A percentile compares a stretch with the other conserved stretches of the same genome.
Conservation (phyloP, 345 rosid species). For the Salix brachista region DNA sequence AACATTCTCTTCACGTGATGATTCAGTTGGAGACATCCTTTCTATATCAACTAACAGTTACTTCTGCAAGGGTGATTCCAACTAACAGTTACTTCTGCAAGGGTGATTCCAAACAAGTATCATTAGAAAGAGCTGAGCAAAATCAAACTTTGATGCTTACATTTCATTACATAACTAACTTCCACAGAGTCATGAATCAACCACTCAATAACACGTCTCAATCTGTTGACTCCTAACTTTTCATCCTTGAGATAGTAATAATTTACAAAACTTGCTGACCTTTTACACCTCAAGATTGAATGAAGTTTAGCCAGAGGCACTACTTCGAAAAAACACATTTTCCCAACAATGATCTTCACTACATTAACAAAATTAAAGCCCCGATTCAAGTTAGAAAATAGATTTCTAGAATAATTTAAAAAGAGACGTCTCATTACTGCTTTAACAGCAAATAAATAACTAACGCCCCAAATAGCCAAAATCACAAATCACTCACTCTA, state of each 20-base stretch:
- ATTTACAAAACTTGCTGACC: background rate
- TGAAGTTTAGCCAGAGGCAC: background rate
- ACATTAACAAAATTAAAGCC: background rate
- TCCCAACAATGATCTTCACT: background rate
- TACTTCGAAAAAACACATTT: background rate
- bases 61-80: constrained; percentile 15
- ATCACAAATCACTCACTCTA: background rate
- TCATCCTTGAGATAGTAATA: background rate
- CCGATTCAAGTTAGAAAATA: background rate
- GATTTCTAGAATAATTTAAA: background rate
- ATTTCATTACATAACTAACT: background rate
- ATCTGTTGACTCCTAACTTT: background rate
- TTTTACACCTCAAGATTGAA: background rate
- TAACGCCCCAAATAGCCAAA: background rate
- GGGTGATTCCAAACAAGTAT: background rate
- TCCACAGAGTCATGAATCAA: background rate
- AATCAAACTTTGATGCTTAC: background rate
- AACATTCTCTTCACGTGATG: constrained; percentile 81
- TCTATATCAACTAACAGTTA: constrained; percentile 12
- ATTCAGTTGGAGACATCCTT: constrained; percentile 63
- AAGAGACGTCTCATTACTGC: background rate
- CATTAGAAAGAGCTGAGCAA: background rate
- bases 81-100: constrained; percentile 19
- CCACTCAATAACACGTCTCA: background rate
- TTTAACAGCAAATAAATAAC: background rate